Base-by-base conservation (phyloP, 306 rosid species). In the Acmispon strigosus region DNA sequence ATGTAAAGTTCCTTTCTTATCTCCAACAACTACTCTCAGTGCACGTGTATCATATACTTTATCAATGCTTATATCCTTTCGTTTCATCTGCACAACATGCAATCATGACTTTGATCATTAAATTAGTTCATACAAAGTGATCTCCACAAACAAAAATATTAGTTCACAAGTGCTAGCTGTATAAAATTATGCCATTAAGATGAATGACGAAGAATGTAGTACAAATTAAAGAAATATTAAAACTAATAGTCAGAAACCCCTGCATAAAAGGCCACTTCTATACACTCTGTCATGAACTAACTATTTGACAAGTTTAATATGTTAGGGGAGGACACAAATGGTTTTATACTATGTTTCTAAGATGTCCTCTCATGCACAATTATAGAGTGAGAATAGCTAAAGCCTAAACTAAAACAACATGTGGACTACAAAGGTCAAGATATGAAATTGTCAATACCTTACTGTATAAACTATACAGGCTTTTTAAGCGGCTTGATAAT, bases 31-130 rank as follows among this genome's bases (percentile, higher is more conserved):
- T 68, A 90, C 98, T 85, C 98, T 84, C 80, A 93, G 73, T 37
- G 98, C 98, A 52, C 97, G 97, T 60, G 96, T 93, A 86, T 93
- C 98, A 64, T 85, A 93, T 53, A 93, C 96, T 85, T 90, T 81
- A 42, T 80, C 77, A 32, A 90, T 90, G 79, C 86, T 73, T 53
- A 84, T 80, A 80, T 93, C 97, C 84, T 93, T 93, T 51, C 97
- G 80, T 53, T 93, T 90, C 98, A 93, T 93, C 97, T 90, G 80
- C 57, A 78, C 49, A 55, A 58, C 39, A 69, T 58, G 74, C 51
- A 56, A 56, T 29, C 62, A 75, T 63, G 75, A 82, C 48, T 70
- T 42, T 67, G 52, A 63, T 55, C 69, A 57, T 50, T 50, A 37
- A 69, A 74, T 51, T 39, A 51, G 41, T 41, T 48, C 16, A 43